phyloP scores from a whole-genome alignment of 2,329 filamentous ascomycete species.

The Diplodia scrobiculata region DNA sequence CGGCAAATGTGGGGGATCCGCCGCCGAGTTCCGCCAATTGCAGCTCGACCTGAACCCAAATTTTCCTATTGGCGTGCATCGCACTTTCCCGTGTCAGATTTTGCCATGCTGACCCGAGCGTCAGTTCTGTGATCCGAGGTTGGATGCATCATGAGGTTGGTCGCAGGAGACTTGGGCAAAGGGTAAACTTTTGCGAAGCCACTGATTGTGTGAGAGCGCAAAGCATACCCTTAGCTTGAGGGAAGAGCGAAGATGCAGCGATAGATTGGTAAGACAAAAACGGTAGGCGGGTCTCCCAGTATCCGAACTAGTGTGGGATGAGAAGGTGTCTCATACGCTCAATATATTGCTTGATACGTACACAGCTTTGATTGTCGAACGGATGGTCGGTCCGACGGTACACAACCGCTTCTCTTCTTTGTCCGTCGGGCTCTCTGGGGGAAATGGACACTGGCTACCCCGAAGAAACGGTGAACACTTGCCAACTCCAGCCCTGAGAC shows the following conservation, averaged over 20 bases:
- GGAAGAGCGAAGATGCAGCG: not conserved
- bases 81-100: not conserved
- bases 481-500: not conserved
- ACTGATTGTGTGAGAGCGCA: not conserved
- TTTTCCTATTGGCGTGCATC: constrained; percentile 1
- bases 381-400: not conserved
- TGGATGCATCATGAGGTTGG: not conserved
- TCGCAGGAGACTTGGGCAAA: not conserved
- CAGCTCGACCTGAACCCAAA: too few species aligned
- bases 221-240: not conserved
- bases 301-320: not conserved
- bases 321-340: not conserved
- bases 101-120: constrained; percentile 13
- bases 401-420: not conserved
- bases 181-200: not conserved
- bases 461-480: not conserved
- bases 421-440: not conserved
- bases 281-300: not conserved
- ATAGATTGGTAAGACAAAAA: not conserved
- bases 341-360: too few species aligned
- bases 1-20: constrained; percentile 6
- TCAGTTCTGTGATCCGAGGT: not conserved
- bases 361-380: not conserved
- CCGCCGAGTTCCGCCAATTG: constrained; percentile 1
- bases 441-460: not conserved